Evolutionary conservation across 257 asterid genomes (phyloP).

Genomic region (Solanum etuberosum): DNA sequence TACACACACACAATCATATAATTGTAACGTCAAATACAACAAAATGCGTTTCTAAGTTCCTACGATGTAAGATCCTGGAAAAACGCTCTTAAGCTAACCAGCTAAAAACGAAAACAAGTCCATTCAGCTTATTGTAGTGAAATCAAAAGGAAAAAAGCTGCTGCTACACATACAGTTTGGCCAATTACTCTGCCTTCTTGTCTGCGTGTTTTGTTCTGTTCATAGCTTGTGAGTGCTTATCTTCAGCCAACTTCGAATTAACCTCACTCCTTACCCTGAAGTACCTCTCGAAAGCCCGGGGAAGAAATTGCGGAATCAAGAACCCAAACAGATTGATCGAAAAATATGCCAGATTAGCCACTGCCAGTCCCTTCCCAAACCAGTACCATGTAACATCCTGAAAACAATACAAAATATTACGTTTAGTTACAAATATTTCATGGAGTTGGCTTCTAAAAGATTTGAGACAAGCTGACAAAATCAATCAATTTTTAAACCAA

Average conservation of each 20-base stretch:
- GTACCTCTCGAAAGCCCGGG: constrained; percentile 68
- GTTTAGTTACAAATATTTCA: not conserved
- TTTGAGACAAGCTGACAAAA: not conserved
- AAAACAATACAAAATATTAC: not conserved
- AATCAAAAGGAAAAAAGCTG: not conserved
- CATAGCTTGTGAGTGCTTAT: constrained; percentile 21
- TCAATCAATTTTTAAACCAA: not conserved
- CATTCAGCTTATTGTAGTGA: not conserved
- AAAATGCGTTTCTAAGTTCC: not conserved
- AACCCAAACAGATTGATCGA: constrained; percentile 45
- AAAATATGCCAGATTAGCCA: constrained; percentile 42
- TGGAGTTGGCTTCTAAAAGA: not conserved
- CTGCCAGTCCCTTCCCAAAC: constrained; percentile 64
- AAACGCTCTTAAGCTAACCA: not conserved
- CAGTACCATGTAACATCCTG: constrained; percentile 73
- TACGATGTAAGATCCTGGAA: not conserved
- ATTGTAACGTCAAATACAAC: not conserved
- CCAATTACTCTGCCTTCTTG: constrained; percentile 30
- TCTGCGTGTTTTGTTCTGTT: constrained; percentile 10
- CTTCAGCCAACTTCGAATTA: constrained; percentile 39
- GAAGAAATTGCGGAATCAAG: constrained; percentile 67
- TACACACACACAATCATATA: not conserved
- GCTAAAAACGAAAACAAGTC: not conserved
- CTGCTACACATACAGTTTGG: not conserved
- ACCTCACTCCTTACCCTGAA: constrained; percentile 45